Conservation (phyloP, 1,139 yeast genomes). For the Candida tropicalis region DNA sequence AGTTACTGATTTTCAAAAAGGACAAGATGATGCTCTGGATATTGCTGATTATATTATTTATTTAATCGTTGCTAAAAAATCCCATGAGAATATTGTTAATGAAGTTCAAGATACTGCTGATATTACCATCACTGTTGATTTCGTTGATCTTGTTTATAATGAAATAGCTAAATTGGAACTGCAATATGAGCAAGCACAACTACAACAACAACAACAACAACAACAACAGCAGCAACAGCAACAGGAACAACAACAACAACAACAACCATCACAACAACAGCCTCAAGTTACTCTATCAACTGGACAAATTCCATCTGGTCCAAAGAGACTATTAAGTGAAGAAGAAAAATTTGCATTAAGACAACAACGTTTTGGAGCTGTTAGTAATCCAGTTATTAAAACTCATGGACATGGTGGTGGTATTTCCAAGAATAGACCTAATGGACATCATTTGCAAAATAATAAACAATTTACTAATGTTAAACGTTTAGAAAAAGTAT, state of each 20-base stretch:
- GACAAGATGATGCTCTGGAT: slow-evolving; percentile 69
- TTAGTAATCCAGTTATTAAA: slow-evolving; percentile 1
- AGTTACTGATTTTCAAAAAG: slow-evolving; percentile 31
- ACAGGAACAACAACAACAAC: slow-evolving; percentile 7
- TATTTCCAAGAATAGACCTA: slow-evolving; percentile 7
- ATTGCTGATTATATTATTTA: slow-evolving; percentile 80
- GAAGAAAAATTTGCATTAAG: slow-evolving; percentile 16
- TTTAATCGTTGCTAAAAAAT: slow-evolving; percentile 71
- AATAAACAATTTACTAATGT: slow-evolving; percentile 36
- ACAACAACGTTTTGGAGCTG: slow-evolving; percentile 17
- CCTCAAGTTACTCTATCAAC: slow-evolving; percentile 3
- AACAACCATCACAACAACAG: background rate
- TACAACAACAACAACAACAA: slow-evolving; percentile 7
- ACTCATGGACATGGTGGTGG: slow-evolving; percentile 13
- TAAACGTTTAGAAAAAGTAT: slow-evolving; percentile 43
- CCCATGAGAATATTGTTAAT: slow-evolving; percentile 60
- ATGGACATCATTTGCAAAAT: slow-evolving; percentile 4
- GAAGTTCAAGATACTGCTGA: slow-evolving; percentile 73
- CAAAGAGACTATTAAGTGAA: slow-evolving; percentile 18
- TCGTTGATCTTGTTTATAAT: slow-evolving; percentile 54
- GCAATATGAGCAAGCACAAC: slow-evolving; percentile 7
- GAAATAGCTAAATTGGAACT: slow-evolving; percentile 43
- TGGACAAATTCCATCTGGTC: slow-evolving; percentile 22
- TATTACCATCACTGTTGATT: slow-evolving; percentile 55
- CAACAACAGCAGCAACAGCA: slow-evolving; percentile 5